Percentiles rank a stretch among this genome's conserved stretches.
phyloP scores from a whole-genome alignment of 169 alveolate genomes.

The Theileria annulata region DNA sequence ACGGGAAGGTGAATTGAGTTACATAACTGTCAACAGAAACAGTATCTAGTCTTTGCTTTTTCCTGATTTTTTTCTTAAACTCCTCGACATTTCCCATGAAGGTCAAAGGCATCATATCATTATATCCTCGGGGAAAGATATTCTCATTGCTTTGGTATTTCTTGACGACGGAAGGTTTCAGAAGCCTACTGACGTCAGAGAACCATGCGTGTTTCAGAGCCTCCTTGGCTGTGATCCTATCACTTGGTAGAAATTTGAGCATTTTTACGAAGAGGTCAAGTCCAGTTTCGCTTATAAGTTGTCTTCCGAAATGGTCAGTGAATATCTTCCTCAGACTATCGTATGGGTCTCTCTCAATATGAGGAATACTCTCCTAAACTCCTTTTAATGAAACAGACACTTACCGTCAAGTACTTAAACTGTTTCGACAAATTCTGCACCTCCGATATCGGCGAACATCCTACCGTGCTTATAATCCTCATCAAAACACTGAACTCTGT shows the following conservation, averaged over 20 bases:
- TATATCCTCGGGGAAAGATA: conserved; percentile 47
- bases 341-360: conserved; percentile 61
- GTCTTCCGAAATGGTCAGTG: conserved; percentile 78
- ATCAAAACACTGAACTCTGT: conserved; percentile 81
- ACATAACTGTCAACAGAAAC: conserved; percentile 32
- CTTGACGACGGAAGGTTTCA: conserved; percentile 49
- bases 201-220: conserved; percentile 83
- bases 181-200: conserved; percentile 65
- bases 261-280: conserved; percentile 80
- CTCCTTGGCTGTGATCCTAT: conserved; percentile 82
- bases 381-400: neutral
- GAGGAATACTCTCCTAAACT: conserved; percentile 60
- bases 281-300: conserved; percentile 76
- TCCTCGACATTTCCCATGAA: conserved; percentile 46
- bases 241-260: conserved; percentile 76
- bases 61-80: conserved; percentile 40
- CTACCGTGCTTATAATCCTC: conserved; percentile 80
- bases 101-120: conserved; percentile 57
- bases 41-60: conserved; percentile 15
- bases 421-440: conserved; percentile 47
- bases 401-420: conserved; percentile 56
- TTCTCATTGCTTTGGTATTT: conserved; percentile 23
- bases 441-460: conserved; percentile 80
- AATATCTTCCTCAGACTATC: conserved; percentile 66
- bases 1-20: conserved; percentile 55